Conservation (phyloP, 1,139 yeast genomes). For the Yamadazyma spencermartinsiae region DNA sequence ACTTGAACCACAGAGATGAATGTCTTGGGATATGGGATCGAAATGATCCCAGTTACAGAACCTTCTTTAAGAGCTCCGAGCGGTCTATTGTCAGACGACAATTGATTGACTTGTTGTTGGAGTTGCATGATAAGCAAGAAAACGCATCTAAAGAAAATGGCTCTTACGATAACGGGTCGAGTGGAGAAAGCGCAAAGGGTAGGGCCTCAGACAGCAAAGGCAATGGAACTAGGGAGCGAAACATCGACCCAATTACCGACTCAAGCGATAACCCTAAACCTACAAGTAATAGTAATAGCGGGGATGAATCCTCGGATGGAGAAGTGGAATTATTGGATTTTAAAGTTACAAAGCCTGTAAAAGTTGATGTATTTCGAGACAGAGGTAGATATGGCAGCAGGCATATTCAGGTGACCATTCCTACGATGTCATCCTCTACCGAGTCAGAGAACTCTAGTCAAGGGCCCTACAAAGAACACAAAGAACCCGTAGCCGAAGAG, state of each 20-base stretch:
- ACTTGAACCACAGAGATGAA: conserved; percentile 51
- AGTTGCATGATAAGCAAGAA: conserved; percentile 20
- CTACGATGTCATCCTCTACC: background rate
- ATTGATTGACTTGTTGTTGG: conserved; percentile 27
- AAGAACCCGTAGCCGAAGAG: background rate
- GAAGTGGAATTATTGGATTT: conserved; percentile 26
- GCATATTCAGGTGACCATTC: conserved; percentile 1
- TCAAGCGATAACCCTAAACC: too few species aligned
- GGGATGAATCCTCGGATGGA: conserved; percentile 16
- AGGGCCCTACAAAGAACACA: too few species aligned
- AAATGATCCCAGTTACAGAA: conserved; percentile 15
- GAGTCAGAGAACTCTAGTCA: background rate
- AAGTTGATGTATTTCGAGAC: background rate
- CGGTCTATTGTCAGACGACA: conserved; percentile 32
- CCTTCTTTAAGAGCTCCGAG: conserved; percentile 33
- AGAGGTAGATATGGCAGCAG: background rate
- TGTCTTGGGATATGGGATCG: conserved; percentile 56
- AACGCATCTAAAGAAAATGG: background rate
- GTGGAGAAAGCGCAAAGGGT: background rate
- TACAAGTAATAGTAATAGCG: background rate
- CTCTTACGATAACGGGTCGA: background rate
- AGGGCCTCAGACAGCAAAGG: too few species aligned
- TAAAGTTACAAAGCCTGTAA: conserved; percentile 1
- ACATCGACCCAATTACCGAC: too few species aligned
- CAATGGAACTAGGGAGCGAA: too few species aligned